Conservation (phyloP, 306 rosid genomes). For the Ochetophila trinervis region DNA sequence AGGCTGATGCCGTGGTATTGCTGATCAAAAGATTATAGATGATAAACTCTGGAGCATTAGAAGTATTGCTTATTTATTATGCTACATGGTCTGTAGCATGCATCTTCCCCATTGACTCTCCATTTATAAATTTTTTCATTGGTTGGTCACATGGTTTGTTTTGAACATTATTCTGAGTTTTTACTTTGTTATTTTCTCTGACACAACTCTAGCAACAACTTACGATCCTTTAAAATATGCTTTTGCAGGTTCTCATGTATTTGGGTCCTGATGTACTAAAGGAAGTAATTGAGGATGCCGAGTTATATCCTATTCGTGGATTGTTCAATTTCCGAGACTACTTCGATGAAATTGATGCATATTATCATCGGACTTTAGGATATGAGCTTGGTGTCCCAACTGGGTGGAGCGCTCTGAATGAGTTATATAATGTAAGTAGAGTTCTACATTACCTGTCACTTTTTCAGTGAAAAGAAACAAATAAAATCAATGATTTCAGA, state of each 20-base stretch:
- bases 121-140: not conserved
- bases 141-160: slow-evolving; percentile 5
- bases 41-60: not conserved
- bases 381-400: slow-evolving; percentile 71
- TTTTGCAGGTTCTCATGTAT: slow-evolving; percentile 83
- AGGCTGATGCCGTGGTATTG: slow-evolving; percentile 5
- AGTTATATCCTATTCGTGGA: slow-evolving; percentile 89
- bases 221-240: slow-evolving; percentile 16
- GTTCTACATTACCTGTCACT: slow-evolving; percentile 7
- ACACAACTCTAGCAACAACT: slow-evolving; percentile 24
- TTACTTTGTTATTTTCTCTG: slow-evolving; percentile 20
- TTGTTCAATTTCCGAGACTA: slow-evolving; percentile 75
- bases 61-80: not conserved
- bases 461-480: not conserved
- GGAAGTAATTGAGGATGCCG: slow-evolving; percentile 77
- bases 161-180: slow-evolving; percentile 13
- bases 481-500: not conserved
- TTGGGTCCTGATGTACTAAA: slow-evolving; percentile 68
- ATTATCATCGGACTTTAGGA: slow-evolving; percentile 67
- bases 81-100: not conserved
- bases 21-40: slow-evolving; percentile 11
- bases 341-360: slow-evolving; percentile 86
- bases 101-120: not conserved
- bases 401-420: slow-evolving; percentile 79
- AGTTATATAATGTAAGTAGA: slow-evolving; percentile 73